Base-by-base conservation (phyloP, 768 basidiomycete species). In the Sporobolomyces phaffii region DNA sequence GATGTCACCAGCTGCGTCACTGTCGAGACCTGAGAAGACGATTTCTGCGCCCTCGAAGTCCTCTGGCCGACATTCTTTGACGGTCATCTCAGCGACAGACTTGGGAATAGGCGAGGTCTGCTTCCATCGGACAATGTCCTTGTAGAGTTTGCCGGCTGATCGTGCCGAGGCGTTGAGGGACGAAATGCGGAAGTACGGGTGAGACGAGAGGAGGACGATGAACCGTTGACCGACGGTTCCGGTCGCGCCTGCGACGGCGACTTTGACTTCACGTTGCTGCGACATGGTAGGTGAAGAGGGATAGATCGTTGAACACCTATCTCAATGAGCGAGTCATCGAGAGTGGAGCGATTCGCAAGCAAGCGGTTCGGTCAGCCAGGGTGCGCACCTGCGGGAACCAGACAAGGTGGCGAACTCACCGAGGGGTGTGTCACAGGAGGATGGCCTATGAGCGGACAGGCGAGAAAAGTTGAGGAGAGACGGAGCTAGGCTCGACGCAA, bases 21-120 rank as follows among this genome's bases (percentile, higher is more conserved):
- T 85, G 78, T 98, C 96, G 64, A 99, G 80, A n/a, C 96, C 96
- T 0, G 90, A 93, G 78, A 99, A 99, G 45, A 98, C 83, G 68
- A 98, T 81, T 14, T 83, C 83, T 76, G 93, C 97, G 13, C 88
- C 88, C 43, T 77, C 75, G 75, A 97, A 97, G 54, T 86, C 81
- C 66, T 86, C 83, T 5, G 91, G 85, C 53, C 80, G 80, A 81
- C 96, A 99, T 68, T 87, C 85, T 65, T 82, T 78, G 9, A 98
- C 87, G 62, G 86, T 74, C 75, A 91, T 79, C 40, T 83, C 82
- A 50, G 82, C 79, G 31, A 88, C 87, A 18, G 69, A 69, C 29
- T 79, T 60, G 1, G 94, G 94, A 68, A 97, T 87, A 1, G 85
- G 86, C 0, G 82, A 82, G 0, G 83, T 77, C 77, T 96, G 90